Base-by-base conservation (phyloP, 2,329 filamentous ascomycete genomes). In the Diplodia seriata region DNA sequence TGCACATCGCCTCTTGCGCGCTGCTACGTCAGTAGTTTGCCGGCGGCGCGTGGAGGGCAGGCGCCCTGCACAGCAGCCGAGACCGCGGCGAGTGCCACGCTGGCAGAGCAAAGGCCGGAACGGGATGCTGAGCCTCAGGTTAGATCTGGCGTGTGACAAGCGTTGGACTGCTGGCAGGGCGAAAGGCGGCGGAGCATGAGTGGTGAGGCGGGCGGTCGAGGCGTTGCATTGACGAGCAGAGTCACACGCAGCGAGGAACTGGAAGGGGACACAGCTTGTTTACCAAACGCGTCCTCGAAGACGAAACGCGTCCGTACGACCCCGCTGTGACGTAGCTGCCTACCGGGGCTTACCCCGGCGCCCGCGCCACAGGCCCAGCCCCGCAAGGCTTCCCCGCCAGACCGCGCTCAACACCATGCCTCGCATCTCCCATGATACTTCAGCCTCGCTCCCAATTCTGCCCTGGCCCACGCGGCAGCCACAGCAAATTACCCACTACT, bases 1-100 rank as follows among this genome's bases (percentile, higher is more conserved):
- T 33, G 29, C 53, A n/a, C n/a, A n/a, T n/a, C n/a, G n/a, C n/a
- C n/a, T n/a, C n/a, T n/a, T 33, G 29, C 53, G 15, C 15, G 18
- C 29, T 38, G 31, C 53, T 31, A 31, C 50, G 50, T 53, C 56
- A 61, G 56, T 38, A n/a, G 9, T 1, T 20, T 47, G 40, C 40
- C 43, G 43, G 2, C 43, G 43, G 43, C 18, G 12, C 38, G 49
- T 18, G 20, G 38, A n/a, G 11, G 43, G 55, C 38, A 23, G 29
- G 20, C 56, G 56, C 56, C 56, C 26, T 47, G 56, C 36, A 61
- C 23, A 31, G 38, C 56, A 61, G 15, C 7, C 8, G 7, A 11
- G 4, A 47, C 40, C 18, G 18, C 40, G 15, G 40, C 2, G 15
- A 47, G n/a, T 38, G 36, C 3, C 3, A 38, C 36, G 9, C 36